Evolutionary conservation across 139 green algal species (phyloP), one percentile per base, ranked within the genome.

Genomic region (Coelastrella sp.): DNA sequence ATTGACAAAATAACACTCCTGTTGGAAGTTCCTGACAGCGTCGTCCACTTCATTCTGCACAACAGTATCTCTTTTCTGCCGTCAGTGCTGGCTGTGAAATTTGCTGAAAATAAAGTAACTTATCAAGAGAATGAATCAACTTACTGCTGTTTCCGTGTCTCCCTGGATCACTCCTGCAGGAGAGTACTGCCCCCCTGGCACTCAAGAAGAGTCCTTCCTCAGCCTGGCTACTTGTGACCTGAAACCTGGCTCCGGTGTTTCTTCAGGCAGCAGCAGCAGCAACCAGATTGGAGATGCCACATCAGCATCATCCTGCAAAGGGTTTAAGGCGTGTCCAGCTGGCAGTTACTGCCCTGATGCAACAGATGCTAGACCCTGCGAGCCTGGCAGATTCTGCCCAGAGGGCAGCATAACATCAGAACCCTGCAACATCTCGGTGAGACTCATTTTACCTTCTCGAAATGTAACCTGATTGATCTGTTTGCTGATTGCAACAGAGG

Each of bases 341-440:
- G 80, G 80, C 80, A 65, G 49, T 11, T 85, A 74, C 80, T 85
- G 80, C 20, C 80, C 80, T 5, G 59, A 72, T 73, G 19, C 80
- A 10, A 56, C 80, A 19, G 59, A n/a, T 7, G 59, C 19, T n/a
- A 63, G 22, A 22, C 58, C 80, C 17, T 85, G 80, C 22, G 80
- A 85, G 80, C 20, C 80, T 3, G 80, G 80, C 8, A 59, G 80
- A 4, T 85, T 9, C 12, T 85, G 80, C 22, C 80, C 80, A 7
- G 58, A 74, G 12, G 80, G 80, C 19, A 74, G 58, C 58, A 73
- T 73, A 8, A 57, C 19, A 0, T 73, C 57, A 19, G 57, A 85
- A 25, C 24, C 56, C 20, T 85, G 80, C 58, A 85, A 85, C 80
- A 72, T 85, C 19, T 66, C 80, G 20, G 80, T 85, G 12, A 73